Evolutionary conservation across 2,329 filamentous ascomycete genomes (phyloP), one percentile per base, ranked within the genome.

Genomic region (Fusarium longipes): DNA sequence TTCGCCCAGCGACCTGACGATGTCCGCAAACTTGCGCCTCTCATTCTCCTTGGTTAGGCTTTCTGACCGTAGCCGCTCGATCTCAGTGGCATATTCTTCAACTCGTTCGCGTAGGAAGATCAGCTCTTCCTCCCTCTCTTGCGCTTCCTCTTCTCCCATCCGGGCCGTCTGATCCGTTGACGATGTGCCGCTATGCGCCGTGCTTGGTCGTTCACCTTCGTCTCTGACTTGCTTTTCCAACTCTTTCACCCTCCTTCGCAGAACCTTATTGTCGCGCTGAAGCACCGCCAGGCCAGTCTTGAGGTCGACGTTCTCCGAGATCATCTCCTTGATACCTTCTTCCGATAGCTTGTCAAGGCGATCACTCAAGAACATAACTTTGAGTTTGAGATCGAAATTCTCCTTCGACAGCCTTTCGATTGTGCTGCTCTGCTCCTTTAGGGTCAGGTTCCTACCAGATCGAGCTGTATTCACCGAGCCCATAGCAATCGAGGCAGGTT

Each of bases 351-450:
- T 96, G 78, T 97, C 93, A 20, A 99, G 82, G 3, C 95, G 91
- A 77, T 98, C 93, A 73, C 95, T 96, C 47, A 99, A 86, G 75
- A 97, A 99, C 84, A 97, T 96, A 68, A 98, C 96, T 77, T 97
- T 96, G 79, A 98, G 89, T 79, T 98, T 97, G 55, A 98, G 82
- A 76, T 97, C 95, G 76, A 98, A 99, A 69, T 99, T 99, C 78
- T 99, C 96, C 80, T 99, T 99, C 62, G 93, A 96, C 3, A 98
- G 85, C 60, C 94, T 89, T 78, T 99, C 96, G 67, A 99, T 97
- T 15, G 95, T 98, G 79, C 91, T 97, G 76, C 95, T 97, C 79
- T 99, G 96, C 79, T 99, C 96, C 77, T 97, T 98, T 38, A 99
- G 82, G 0, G 96, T 98, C 79, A 99, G 82, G 70, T 88, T 92